Evolutionary conservation across 2,329 filamentous ascomycete species (phyloP).

Genomic region (Neonectria punicea): DNA sequence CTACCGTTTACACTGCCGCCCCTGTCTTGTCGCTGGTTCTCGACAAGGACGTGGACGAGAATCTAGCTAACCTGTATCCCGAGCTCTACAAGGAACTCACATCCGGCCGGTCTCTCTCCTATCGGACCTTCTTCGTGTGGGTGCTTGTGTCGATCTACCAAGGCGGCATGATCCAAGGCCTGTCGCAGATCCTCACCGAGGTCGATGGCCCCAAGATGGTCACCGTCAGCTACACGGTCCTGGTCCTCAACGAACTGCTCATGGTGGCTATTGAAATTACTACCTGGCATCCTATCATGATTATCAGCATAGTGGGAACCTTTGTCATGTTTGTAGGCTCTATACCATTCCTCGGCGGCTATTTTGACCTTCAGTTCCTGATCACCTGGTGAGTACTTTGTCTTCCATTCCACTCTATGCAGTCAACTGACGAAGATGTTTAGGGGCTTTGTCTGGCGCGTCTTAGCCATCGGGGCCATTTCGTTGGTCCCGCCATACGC

Average conservation of each 20-base stretch:
- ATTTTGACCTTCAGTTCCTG: slow-evolving; percentile 87
- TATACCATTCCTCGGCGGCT: slow-evolving; percentile 87
- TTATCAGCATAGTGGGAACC: slow-evolving; percentile 84
- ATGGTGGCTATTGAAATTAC: slow-evolving; percentile 98
- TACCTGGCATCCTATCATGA: slow-evolving; percentile 96
- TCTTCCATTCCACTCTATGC: background rate
- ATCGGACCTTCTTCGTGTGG: slow-evolving; percentile 97
- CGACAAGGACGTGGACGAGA: slow-evolving; percentile 94
- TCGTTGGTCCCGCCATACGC: slow-evolving; percentile 88
- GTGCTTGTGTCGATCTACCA: slow-evolving; percentile 95
- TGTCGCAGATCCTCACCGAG: slow-evolving; percentile 87
- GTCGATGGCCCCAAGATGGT: slow-evolving; percentile 82
- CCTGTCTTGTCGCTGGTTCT: slow-evolving; percentile 94
- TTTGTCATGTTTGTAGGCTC: slow-evolving; percentile 82
- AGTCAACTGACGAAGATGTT: slow-evolving; percentile 30
- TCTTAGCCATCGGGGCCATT: slow-evolving; percentile 80
- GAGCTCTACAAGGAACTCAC: slow-evolving; percentile 99
- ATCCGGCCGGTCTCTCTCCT: slow-evolving; percentile 84
- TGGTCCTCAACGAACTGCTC: slow-evolving; percentile 92
- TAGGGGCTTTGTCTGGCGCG: slow-evolving; percentile 89
- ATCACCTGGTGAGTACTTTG: slow-evolving; percentile 67
- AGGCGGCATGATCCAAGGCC: slow-evolving; percentile 93
- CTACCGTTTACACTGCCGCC: slow-evolving; percentile 92
- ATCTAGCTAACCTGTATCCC: slow-evolving; percentile 92
- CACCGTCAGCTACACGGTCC: slow-evolving; percentile 88